Conservation (phyloP, 805 yeast genomes). For the Cyberlindnera euphorbiiphila region DNA sequence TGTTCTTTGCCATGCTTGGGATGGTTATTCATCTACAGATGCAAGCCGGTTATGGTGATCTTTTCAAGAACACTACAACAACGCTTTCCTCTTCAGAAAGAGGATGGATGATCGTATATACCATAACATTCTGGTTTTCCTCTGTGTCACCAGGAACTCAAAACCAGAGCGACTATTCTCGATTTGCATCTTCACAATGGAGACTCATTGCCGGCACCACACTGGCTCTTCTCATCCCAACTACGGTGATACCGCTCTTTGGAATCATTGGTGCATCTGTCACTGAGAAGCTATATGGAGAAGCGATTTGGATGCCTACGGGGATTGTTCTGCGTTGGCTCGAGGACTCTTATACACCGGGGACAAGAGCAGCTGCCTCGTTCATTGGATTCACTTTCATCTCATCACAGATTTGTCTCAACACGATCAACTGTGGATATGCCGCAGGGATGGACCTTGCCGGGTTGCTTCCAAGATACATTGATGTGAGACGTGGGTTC, state of each 20-base stretch:
- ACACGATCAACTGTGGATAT: constrained; percentile 24
- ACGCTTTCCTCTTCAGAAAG: constrained; percentile 8
- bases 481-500: constrained; percentile 34
- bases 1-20: constrained; percentile 38
- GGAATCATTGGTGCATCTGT: constrained; percentile 37
- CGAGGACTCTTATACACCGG: constrained; percentile 29
- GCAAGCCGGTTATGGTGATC: constrained; percentile 5
- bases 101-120: constrained; percentile 37
- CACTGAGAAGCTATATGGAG: constrained; percentile 31
- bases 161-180: constrained; percentile 37
- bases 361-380: constrained; percentile 37
- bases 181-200: constrained; percentile 30
- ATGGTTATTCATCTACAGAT: constrained; percentile 32
- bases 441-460: constrained; percentile 32
- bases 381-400: constrained; percentile 34
- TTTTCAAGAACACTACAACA: background rate
- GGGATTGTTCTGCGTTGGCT: constrained; percentile 37
- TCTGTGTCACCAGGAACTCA: constrained; percentile 38
- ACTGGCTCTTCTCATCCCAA: constrained; percentile 29
- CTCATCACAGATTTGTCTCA: constrained; percentile 32
- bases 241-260: constrained; percentile 36
- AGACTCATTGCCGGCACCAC: constrained; percentile 27
- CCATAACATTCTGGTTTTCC: constrained; percentile 36
- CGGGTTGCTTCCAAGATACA: constrained; percentile 22
- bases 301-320: constrained; percentile 35